A percentile compares a stretch with the other conserved stretches of the same genome.
These are phyloP conservation scores for Xenosphaeropsis pyriputrescens DNA, from an alignment of 2,329 filamentous ascomycete species.

Conservation along the genomic window DNA sequence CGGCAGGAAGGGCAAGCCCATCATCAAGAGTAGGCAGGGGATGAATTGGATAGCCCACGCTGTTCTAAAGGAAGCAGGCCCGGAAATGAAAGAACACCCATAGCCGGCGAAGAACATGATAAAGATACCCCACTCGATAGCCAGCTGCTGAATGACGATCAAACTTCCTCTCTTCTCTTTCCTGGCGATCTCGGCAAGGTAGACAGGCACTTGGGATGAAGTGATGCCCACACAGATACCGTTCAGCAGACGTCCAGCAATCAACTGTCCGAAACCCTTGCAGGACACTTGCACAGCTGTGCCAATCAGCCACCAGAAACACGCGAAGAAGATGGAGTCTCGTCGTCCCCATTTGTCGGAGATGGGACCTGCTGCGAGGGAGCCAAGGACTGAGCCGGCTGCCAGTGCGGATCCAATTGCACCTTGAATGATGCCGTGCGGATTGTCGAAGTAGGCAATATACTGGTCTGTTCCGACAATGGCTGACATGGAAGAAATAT, in stretches of 20 bases:
- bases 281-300: constrained; percentile 33
- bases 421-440: constrained; percentile 21
- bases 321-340: constrained; percentile 28
- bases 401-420: constrained; percentile 32
- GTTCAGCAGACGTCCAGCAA: constrained; percentile 56
- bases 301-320: constrained; percentile 28
- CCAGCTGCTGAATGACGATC: constrained; percentile 29
- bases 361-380: constrained; percentile 26
- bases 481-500: constrained; percentile 38
- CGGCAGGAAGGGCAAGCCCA: constrained; percentile 27
- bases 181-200: constrained; percentile 44
- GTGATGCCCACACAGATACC: constrained; percentile 58
- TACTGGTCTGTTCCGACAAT: constrained; percentile 35
- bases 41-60: constrained; percentile 33
- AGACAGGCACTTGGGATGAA: constrained; percentile 58
- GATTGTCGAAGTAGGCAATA: constrained; percentile 32
- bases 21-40: constrained; percentile 25
- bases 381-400: constrained; percentile 31
- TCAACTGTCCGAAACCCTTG: constrained; percentile 48
- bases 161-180: constrained; percentile 25
- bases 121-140: constrained; percentile 30
- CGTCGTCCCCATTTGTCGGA: constrained; percentile 30
- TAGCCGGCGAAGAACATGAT: constrained; percentile 34
- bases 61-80: constrained; percentile 31
- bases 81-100: constrained; percentile 26